Evolutionary conservation across 2,329 filamentous ascomycete genomes (phyloP).

Genomic region (Fusarium redolens): DNA sequence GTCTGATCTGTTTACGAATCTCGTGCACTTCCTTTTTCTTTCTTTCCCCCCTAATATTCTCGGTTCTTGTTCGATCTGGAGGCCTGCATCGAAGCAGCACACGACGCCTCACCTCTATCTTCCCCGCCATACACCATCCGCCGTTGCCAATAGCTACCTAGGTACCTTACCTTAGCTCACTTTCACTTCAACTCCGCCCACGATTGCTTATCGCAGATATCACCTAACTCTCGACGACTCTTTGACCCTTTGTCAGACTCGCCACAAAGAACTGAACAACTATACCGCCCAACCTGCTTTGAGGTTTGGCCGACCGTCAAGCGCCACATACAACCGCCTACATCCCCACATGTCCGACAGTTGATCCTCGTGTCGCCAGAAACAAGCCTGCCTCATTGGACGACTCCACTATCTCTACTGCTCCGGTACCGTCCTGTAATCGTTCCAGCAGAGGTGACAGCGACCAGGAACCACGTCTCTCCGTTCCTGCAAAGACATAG

Average conservation of each 20-base stretch:
- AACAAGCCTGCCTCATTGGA: conserved; percentile 45
- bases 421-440: conserved; percentile 37
- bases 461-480: conserved; percentile 26
- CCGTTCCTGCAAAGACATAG: conserved; percentile 24
- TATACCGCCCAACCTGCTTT: conserved; percentile 14
- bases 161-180: conserved; percentile 34
- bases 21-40: conserved; percentile 15
- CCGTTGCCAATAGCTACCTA: conserved; percentile 32
- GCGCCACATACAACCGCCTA: conserved; percentile 43
- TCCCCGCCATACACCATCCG: conserved; percentile 35
- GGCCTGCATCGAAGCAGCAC: conserved; percentile 31
- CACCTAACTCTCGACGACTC: conserved; percentile 7
- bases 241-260: conserved; percentile 5
- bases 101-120: conserved; percentile 40
- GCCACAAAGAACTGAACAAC: conserved; percentile 15
- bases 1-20: conserved; percentile 26
- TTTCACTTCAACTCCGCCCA: conserved; percentile 32
- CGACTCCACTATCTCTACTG: conserved; percentile 43
- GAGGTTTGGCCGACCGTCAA: conserved; percentile 34
- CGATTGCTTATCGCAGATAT: conserved; percentile 35
- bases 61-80: conserved; percentile 32
- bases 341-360: conserved; percentile 46
- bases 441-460: conserved; percentile 31
- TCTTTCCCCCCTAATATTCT: conserved; percentile 2
- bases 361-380: conserved; percentile 45